phyloP scores from a whole-genome alignment of 371 early-diverging fungal species.

The Syncephalis plumigaleata region DNA sequence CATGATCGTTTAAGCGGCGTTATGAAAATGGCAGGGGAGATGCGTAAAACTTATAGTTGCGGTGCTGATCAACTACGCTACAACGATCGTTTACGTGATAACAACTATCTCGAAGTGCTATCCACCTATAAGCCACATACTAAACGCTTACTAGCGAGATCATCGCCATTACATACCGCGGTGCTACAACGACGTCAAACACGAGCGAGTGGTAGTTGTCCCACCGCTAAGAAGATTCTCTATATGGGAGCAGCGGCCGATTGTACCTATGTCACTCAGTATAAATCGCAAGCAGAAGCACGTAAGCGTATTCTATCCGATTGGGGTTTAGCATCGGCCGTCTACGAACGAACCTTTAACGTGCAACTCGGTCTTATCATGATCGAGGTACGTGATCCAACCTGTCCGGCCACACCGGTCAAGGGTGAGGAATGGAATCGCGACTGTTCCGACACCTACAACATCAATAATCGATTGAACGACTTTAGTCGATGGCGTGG shows the following conservation, averaged over 20 bases:
- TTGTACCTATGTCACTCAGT: constrained; percentile 47
- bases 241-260: constrained; percentile 45
- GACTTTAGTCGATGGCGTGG: constrained; percentile 89
- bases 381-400: constrained; percentile 41
- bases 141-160: no score
- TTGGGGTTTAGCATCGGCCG: constrained; percentile 57
- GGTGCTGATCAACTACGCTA: neutral
- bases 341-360: constrained; percentile 86
- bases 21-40: neutral
- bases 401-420: constrained; percentile 29
- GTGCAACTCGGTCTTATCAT: constrained; percentile 69
- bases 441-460: constrained; percentile 47
- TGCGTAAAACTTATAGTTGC: neutral
- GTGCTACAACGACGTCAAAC: neutral
- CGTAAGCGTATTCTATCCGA: constrained; percentile 49
- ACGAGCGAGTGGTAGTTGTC: constrained; percentile 1
- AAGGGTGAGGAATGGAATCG: constrained; percentile 52
- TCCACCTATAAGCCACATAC: no score
- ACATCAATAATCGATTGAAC: constrained; percentile 58
- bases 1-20: neutral
- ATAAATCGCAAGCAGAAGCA: constrained; percentile 32
- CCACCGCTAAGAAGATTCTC: constrained; percentile 3
- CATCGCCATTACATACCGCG: no score
- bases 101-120: no score
- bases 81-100: neutral